These are phyloP conservation scores for Laguncularia racemosa DNA, from an alignment of 345 rosid species.

Conservation along the genomic window DNA sequence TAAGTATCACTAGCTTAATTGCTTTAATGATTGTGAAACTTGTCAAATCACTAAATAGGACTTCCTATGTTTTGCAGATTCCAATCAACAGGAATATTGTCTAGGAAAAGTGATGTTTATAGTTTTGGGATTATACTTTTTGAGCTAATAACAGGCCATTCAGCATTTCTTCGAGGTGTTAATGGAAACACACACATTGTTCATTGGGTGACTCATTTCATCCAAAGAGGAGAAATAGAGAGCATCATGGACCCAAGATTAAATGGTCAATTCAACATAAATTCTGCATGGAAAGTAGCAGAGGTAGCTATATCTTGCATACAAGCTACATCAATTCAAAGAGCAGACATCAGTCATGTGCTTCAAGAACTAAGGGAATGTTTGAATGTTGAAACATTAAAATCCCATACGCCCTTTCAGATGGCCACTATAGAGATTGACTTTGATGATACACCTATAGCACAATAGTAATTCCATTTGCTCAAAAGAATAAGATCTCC, in stretches of 20 bases:
- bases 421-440: too few species aligned
- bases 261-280: slow-evolving; percentile 7
- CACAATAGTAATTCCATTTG: too few species aligned
- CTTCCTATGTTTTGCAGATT: slow-evolving; percentile 5
- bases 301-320: slow-evolving; percentile 20
- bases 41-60: too few species aligned
- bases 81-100: slow-evolving; percentile 9
- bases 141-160: slow-evolving; percentile 23
- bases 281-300: slow-evolving; percentile 18
- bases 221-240: slow-evolving; percentile 18
- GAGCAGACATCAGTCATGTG: slow-evolving; percentile 17
- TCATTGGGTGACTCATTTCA: slow-evolving; percentile 7
- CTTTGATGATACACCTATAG: too few species aligned
- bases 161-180: slow-evolving; percentile 9
- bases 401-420: too few species aligned
- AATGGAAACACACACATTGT: slow-evolving; percentile 10
- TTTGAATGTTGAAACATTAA: background rate
- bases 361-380: slow-evolving; percentile 19
- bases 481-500: too few species aligned
- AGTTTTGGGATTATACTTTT: slow-evolving; percentile 18
- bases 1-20: too few species aligned
- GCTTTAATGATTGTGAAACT: too few species aligned
- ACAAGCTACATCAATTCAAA: slow-evolving; percentile 6
- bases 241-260: slow-evolving; percentile 19
- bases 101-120: slow-evolving; percentile 23